Evolutionary conservation across 2,329 filamentous ascomycete species (phyloP).

Genomic region (Trichoderma citrinoviride): DNA sequence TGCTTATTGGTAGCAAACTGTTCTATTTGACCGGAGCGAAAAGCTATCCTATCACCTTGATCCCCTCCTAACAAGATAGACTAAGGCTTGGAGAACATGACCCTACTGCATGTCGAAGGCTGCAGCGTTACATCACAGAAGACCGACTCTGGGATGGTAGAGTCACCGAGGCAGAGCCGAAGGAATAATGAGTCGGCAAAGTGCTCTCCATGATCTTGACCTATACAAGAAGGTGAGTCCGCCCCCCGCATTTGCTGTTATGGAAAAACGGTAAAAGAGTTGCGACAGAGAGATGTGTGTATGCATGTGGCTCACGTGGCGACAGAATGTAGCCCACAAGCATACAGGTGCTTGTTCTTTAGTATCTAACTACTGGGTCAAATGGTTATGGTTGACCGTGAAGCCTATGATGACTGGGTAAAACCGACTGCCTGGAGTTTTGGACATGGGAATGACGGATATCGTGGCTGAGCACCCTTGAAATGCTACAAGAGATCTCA

Average conservation of each 20-base stretch:
- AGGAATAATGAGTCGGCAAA: background rate
- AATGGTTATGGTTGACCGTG: too few species aligned
- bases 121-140: slow-evolving; percentile 4
- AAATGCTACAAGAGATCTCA: background rate
- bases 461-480: background rate
- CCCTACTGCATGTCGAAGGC: background rate
- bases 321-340: too few species aligned
- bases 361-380: too few species aligned
- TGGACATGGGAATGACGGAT: too few species aligned
- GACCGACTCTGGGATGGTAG: background rate
- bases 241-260: background rate
- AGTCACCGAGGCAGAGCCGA: slow-evolving; percentile 15
- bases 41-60: background rate
- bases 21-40: too few species aligned
- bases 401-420: too few species aligned
- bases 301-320: background rate
- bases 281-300: too few species aligned
- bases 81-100: background rate
- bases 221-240: slow-evolving; percentile 16
- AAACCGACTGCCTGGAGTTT: too few species aligned
- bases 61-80: background rate
- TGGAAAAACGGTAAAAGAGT: background rate
- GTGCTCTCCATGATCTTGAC: background rate
- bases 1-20: too few species aligned
- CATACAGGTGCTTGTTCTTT: too few species aligned